phyloP scores from a whole-genome alignment of 352 stramenopile species.

The Pythium plurisporium region DNA sequence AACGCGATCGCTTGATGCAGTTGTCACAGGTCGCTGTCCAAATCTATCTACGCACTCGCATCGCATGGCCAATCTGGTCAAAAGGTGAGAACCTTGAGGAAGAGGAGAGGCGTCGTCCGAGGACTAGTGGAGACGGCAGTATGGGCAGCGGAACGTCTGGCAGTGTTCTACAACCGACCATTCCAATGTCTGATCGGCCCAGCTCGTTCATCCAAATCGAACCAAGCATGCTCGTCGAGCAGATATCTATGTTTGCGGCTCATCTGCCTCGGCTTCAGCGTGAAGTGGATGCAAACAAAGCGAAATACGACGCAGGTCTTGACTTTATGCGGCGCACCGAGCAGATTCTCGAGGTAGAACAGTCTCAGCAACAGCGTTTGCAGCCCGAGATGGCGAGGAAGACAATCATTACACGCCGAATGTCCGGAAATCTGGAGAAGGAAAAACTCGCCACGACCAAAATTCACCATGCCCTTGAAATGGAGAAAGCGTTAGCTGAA shows the following conservation, averaged over 20 bases:
- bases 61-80: not conserved
- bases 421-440: slow-evolving; percentile 62
- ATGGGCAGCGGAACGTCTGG: no score
- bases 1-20: slow-evolving; percentile 30
- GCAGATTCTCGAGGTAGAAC: slow-evolving; percentile 41
- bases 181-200: slow-evolving; percentile 1
- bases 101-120: not conserved
- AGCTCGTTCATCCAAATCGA: slow-evolving; percentile 28
- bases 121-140: not conserved
- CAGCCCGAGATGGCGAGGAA: slow-evolving; percentile 49
- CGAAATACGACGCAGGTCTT: slow-evolving; percentile 33
- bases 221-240: slow-evolving; percentile 49
- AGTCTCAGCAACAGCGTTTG: slow-evolving; percentile 42
- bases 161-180: not conserved
- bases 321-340: slow-evolving; percentile 53
- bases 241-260: slow-evolving; percentile 39
- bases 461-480: slow-evolving; percentile 37
- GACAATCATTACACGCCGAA: slow-evolving; percentile 35
- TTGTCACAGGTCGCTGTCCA: slow-evolving; percentile 36
- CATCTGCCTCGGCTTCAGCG: slow-evolving; percentile 28
- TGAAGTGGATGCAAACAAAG: slow-evolving; percentile 27
- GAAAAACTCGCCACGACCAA: slow-evolving; percentile 51
- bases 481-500: slow-evolving; percentile 33
- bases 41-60: slow-evolving; percentile 31
- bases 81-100: not conserved